Conservation (phyloP, 1,139 yeast species). For the Protomyces lactucae-debilis region DNA sequence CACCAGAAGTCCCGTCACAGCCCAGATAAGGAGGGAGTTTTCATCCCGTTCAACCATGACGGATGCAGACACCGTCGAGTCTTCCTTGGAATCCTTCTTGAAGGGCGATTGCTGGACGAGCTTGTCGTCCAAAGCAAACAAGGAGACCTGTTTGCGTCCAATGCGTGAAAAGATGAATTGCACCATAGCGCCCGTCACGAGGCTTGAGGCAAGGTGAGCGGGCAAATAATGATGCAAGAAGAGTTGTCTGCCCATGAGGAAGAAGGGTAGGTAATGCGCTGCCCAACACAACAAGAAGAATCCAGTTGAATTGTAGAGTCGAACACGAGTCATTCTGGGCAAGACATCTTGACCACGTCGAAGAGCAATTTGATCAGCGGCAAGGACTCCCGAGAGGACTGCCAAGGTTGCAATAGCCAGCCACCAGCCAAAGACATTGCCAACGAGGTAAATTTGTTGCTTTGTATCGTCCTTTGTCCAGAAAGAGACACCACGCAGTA, state of each 20-base stretch:
- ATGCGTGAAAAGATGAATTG: conserved; percentile 63
- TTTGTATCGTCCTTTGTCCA: conserved; percentile 72
- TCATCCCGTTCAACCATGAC: conserved; percentile 11
- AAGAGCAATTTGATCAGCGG: conserved; percentile 72
- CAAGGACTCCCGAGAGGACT: conserved; percentile 55
- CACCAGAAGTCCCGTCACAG: conserved; percentile 40
- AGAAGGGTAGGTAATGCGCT: conserved; percentile 86
- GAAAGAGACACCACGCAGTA: conserved; percentile 87
- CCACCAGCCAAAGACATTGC: conserved; percentile 93
- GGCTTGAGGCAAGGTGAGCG: conserved; percentile 85
- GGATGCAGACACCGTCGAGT: not conserved
- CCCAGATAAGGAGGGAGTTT: conserved; percentile 5
- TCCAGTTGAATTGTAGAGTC: conserved; percentile 73
- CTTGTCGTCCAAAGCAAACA: not conserved
- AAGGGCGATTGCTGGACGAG: conserved; percentile 8
- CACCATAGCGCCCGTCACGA: conserved; percentile 73
- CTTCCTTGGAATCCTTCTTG: not conserved
- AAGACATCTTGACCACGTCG: conserved; percentile 64
- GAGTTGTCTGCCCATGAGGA: conserved; percentile 85
- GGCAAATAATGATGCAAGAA: conserved; percentile 94
- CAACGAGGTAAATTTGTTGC: conserved; percentile 80
- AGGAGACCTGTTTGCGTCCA: conserved; percentile 9
- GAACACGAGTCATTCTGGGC: conserved; percentile 59
- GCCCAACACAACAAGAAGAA: conserved; percentile 85
- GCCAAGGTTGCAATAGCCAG: conserved; percentile 66